phyloP scores from a whole-genome alignment of 345 rosid species.

The Turritis glabra region DNA sequence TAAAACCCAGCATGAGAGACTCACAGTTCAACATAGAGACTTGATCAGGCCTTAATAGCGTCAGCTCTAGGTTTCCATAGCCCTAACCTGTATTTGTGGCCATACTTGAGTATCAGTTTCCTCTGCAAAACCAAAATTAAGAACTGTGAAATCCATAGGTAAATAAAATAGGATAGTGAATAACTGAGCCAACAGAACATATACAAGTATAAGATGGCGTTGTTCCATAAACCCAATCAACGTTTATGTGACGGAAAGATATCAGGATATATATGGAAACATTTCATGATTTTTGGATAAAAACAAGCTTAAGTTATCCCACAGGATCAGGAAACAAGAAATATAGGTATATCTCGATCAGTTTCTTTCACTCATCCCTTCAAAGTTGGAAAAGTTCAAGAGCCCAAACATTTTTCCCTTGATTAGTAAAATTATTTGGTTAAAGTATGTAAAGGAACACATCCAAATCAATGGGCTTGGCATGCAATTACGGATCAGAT shows the following conservation, averaged over 20 bases:
- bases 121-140: constrained; percentile 51
- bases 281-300: background rate
- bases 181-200: background rate
- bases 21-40: constrained; percentile 2
- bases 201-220: background rate
- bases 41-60: constrained; percentile 44
- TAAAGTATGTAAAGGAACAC: too few relatives aligned
- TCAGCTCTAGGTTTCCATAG: constrained; percentile 71
- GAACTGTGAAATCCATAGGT: background rate
- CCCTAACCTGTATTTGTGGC: constrained; percentile 75
- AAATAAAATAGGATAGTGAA: background rate
- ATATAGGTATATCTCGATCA: background rate
- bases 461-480: too few relatives aligned
- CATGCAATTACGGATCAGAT: background rate
- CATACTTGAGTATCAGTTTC: constrained; percentile 66
- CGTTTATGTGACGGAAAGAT: too few relatives aligned
- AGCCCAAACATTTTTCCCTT: too few relatives aligned
- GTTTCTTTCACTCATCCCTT: background rate
- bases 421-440: too few relatives aligned
- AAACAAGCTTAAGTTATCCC: background rate
- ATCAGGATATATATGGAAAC: background rate
- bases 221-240: background rate
- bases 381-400: background rate
- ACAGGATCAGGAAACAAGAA: background rate
- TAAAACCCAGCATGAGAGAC: constrained; percentile 18